Evolutionary conservation across 2,329 filamentous ascomycete genomes (phyloP), one percentile per base, ranked within the genome.

Genomic region (Ceratocystis lukuohia): DNA sequence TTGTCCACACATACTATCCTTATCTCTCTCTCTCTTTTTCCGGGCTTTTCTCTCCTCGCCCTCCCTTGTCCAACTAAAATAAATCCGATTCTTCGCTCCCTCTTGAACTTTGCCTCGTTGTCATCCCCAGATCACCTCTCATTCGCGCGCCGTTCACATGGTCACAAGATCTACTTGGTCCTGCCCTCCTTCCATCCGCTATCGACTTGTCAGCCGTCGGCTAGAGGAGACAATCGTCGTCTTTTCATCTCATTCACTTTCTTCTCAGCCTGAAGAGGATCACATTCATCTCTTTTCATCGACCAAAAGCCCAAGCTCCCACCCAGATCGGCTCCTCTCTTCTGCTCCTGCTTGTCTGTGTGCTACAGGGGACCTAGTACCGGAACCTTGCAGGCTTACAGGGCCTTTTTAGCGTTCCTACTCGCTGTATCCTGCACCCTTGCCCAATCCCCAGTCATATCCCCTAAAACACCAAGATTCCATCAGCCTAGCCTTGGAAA

Each of bases 271-370:
- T 41, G 37, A 41, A 41, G 12, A 41, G 37, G 10, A 41, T 41
- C 30, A 8, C 2, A 28, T 7, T 20, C 2, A 15, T 50, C 48
- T 20, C n/a, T 22, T 50, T 50, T 22, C 22, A 22, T 50, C 48
- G 48, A 22, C 17, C 20, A 22, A 20, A 57, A 30, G 53, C 28
- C 53, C 53, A 57, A 57, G 53, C 53, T 57, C 53, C 53, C 53
- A 15, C 53, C 53, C 10, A 12, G 53, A 15, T 33, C 53, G 28
- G 53, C 53, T 33, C 25, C 17, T 57, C 15, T 30, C 12, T 41
- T 41, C 53, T 57, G 53, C 48, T 50, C 48, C 48, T 50, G 20
- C 22, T 50, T 25, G 53, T 57, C 53, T 25, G 53, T 57, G 53
- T 57, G 25, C 22, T 57, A 57, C 53, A 57, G 53, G 53, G 53